Base-by-base conservation (phyloP, 306 rosid species). In the Luffa acutangula region DNA sequence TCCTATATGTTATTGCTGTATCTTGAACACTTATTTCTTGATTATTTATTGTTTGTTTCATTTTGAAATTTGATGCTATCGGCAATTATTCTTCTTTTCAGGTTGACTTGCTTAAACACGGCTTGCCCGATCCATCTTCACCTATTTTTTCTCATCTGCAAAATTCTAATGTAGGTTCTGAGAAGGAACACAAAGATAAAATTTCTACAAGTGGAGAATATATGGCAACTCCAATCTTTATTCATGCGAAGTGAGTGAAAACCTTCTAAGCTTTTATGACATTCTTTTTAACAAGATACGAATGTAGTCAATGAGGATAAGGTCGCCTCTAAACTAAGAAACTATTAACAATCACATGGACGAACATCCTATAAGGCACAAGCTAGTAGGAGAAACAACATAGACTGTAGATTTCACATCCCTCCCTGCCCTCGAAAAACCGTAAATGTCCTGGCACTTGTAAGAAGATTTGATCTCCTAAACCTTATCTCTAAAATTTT, bases 31-130 rank as follows among this genome's bases (percentile, higher is more conserved):
- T 74, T 14, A 34, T 7, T 74, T 42, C 63, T 73, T 62, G 54
- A 74, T 82, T 34, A 57, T 18, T 48, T 5, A 21, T 57, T 79
- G 25, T 18, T 17, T 65, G 15, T 8, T 33, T 10, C 43, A 43
- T 81, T 76, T 43, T 33, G 57, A 46, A 15, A 72, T 52, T 75
- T 53, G 5, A 75, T 17, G 58, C 34, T 75, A 2, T 49, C 14
- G 15, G 6, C 11, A 51, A 25, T 49, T 33, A 51, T 33, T 52
- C 10, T 37, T 56, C 13, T 63, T 13, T 85, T 85, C 86, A 94
- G 98, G 96, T 90, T 76, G 98, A 94, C 82, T 73, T 92, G 83
- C 81, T 94, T 90, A 94, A 94, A 81, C 98, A 94, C 71, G 94
- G 91, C 82, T 89, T 94, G 71, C 84, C 94, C 41, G 96, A 92